Base-by-base conservation (phyloP, 192 early-diverging fungal genomes). In the Podila clonocystis region DNA sequence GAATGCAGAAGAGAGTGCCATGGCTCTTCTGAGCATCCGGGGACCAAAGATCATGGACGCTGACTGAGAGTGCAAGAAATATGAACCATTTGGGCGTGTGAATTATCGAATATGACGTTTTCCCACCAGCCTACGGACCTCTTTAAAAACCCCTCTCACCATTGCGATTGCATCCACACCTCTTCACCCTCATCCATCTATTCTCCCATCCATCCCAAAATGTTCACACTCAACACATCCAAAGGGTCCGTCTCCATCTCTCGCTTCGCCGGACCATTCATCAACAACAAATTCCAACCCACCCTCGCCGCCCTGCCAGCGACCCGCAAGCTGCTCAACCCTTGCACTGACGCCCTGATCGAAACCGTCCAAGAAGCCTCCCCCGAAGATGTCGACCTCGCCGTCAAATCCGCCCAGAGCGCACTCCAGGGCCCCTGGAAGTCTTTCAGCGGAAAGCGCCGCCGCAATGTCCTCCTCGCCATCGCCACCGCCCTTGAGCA, bases 251-350 rank as follows among this genome's bases (percentile, higher is more conserved):
- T 69, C 36, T 72, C 77, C 9, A 72, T 80, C 70, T 9, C 70
- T 1, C 77, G 70, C 30, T 80, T 73, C 58, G 62, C 72, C 26
- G 92, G 92, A 65, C 85, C 94, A 20, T 95, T 92, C 84, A 93
- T 94, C 68, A 91, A 93, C 79, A 90, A 91, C 65, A 82, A 87
- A 52, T 94, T 91, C 73, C 85, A 86, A 62, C 79, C 82, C 38
- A 87, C 92, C 5, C 62, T 77, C 9, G 72, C 85, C 50, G 82
- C 78, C 36, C 52, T 63, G 9, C 91, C 91, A 68, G 55, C 60
- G 11, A 58, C 48, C 45, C 75, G 95, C 67, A 85, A 85, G n/a
- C 86, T 86, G 26, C 73, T 88, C 69, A 93, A 94, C 70, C 95
- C 95, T 19, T 70, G 92, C 29, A 94, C 86, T 15, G 92, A 91